These are phyloP conservation scores for Trematosphaeria pertusa DNA, from an alignment of 2,329 filamentous ascomycete species.

Conservation along the genomic window DNA sequence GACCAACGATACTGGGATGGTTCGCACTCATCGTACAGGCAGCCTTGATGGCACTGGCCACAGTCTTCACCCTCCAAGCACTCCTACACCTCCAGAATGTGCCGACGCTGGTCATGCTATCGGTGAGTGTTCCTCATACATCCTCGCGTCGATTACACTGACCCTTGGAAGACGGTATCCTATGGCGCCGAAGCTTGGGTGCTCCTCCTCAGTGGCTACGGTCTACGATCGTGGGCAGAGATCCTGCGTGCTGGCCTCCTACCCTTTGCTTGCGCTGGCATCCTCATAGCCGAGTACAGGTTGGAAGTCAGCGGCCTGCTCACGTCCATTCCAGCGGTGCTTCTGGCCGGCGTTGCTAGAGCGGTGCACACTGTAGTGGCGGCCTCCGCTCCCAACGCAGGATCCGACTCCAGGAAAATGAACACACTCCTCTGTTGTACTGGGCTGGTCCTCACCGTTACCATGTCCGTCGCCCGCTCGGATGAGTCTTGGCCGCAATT, in stretches of 20 bases:
- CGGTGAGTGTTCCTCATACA: slow-evolving; percentile 26
- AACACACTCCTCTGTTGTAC: slow-evolving; percentile 12
- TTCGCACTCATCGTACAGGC: slow-evolving; percentile 4
- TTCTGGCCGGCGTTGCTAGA: slow-evolving; percentile 28
- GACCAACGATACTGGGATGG: background rate
- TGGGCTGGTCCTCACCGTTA: slow-evolving; percentile 1
- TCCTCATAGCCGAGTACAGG: slow-evolving; percentile 36
- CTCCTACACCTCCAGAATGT: slow-evolving; percentile 41
- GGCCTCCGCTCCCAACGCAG: slow-evolving; percentile 13
- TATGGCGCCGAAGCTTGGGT: slow-evolving; percentile 25
- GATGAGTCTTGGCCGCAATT: slow-evolving; percentile 14
- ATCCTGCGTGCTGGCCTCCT: slow-evolving; percentile 21
- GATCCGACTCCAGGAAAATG: slow-evolving; percentile 3
- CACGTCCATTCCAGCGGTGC: slow-evolving; percentile 28
- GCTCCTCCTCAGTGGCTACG: slow-evolving; percentile 11
- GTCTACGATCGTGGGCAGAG: slow-evolving; percentile 16
- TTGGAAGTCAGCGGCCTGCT: slow-evolving; percentile 28
- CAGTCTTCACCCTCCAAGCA: slow-evolving; percentile 35
- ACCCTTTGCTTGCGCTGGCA: slow-evolving; percentile 21
- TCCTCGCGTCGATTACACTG: background rate
- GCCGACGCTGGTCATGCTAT: slow-evolving; percentile 36
- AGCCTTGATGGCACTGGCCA: slow-evolving; percentile 25
- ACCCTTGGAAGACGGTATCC: slow-evolving; percentile 21
- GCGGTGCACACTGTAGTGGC: slow-evolving; percentile 16
- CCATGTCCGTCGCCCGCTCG: background rate